phyloP scores from a whole-genome alignment of 2,329 filamentous ascomycete species.

The Exophiala spinifera region DNA sequence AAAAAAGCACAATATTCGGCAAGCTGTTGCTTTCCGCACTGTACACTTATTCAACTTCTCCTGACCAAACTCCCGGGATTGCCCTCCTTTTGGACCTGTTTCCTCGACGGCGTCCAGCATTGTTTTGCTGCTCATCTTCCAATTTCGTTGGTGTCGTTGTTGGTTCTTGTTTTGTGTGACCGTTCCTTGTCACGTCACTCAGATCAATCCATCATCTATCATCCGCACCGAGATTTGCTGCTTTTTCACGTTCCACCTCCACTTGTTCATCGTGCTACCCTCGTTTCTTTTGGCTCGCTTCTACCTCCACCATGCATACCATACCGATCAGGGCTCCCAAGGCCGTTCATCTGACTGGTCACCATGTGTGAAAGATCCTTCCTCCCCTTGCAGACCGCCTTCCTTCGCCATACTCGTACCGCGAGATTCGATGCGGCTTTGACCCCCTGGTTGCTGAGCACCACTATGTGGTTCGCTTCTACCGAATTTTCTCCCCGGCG shows the following conservation, averaged over 20 bases:
- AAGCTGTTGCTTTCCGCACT: slow-evolving; percentile 13
- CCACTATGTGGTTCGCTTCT: slow-evolving; percentile 5
- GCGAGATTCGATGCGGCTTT: not conserved
- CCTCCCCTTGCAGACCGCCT: slow-evolving; percentile 16
- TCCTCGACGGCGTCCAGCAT: not conserved
- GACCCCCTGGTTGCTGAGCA: not conserved
- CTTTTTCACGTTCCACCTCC: slow-evolving; percentile 10
- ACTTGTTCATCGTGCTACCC: slow-evolving; percentile 5
- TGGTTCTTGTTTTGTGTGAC: not conserved
- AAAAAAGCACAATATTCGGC: no score
- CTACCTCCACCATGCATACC: not conserved
- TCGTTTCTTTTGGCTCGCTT: not conserved
- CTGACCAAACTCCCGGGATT: no score
- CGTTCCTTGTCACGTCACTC: slow-evolving; percentile 2
- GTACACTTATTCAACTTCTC: no score
- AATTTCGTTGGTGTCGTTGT: not conserved
- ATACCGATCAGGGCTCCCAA: not conserved
- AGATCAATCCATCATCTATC: slow-evolving; percentile 14
- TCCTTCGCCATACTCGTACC: not conserved
- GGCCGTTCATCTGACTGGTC: slow-evolving; percentile 18
- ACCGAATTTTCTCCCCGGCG: not conserved
- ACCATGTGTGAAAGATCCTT: not conserved
- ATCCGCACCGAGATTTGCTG: slow-evolving; percentile 23
- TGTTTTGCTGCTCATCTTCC: no score
- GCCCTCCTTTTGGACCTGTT: not conserved